phyloP scores from a whole-genome alignment of 345 rosid species.

The Moricandia moricandioides region DNA sequence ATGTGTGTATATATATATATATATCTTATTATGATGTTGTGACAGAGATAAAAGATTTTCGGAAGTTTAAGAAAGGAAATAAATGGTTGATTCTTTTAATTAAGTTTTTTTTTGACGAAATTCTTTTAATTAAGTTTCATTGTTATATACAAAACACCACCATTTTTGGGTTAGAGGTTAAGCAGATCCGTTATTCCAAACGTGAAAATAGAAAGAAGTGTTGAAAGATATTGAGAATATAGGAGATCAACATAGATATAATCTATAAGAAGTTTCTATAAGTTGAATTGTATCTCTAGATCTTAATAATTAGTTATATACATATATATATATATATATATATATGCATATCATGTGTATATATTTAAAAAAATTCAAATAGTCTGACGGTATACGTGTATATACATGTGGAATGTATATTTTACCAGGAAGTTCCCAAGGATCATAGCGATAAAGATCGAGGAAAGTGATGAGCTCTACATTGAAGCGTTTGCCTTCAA shows the following conservation, averaged over 20 bases:
- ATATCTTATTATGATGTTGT: neutral
- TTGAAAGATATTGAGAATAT: neutral
- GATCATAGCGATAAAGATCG: constrained; percentile 99
- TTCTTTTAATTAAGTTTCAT: neutral
- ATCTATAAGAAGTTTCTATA: neutral
- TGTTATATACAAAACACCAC: neutral
- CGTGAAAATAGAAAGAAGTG: neutral
- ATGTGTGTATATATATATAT: neutral
- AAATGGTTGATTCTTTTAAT: neutral
- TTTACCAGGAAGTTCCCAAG: constrained; percentile 99
- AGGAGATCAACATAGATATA: neutral
- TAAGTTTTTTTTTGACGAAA: no score
- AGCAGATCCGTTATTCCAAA: neutral
- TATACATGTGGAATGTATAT: neutral
- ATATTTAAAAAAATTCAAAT: neutral
- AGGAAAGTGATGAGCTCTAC: constrained; percentile 98
- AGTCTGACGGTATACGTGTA: neutral
- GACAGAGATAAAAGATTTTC: neutral
- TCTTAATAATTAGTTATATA: neutral
- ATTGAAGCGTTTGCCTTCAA: constrained; percentile 97
- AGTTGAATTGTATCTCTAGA: neutral
- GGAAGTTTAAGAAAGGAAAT: neutral
- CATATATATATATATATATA: neutral
- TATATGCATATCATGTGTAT: neutral
- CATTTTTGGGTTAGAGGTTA: neutral